Percentiles rank a stretch among this genome's conserved stretches.
Conservation (phyloP, 1,284 basidiomycete genomes). For the Ustilago loliicola region DNA sequence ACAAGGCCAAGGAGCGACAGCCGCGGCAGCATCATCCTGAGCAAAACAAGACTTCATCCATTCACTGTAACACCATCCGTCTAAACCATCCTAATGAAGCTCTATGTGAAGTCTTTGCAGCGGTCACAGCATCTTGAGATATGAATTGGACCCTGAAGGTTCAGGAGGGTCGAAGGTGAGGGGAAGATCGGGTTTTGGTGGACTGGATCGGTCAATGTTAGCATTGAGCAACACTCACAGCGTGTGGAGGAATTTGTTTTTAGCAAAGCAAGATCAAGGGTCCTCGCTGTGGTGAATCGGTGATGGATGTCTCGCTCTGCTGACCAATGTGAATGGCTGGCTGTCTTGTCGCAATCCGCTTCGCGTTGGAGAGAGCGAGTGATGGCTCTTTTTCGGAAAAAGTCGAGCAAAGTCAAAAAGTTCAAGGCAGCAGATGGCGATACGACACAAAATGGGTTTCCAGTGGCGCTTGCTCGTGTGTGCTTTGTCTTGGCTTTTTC, state of each 20-base stretch:
- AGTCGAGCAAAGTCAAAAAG: slow-evolving; percentile 1
- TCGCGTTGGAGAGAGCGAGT: not conserved
- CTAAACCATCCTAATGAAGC: not conserved
- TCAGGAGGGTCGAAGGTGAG: too few relatives aligned
- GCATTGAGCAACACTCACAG: slow-evolving; percentile 3
- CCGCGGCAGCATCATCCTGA: slow-evolving; percentile 23
- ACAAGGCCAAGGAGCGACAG: slow-evolving; percentile 18
- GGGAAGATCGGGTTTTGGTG: not conserved
- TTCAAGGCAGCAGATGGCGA: slow-evolving; percentile 17
- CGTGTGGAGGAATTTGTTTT: slow-evolving; percentile 19
- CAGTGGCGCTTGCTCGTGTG: slow-evolving; percentile 32
- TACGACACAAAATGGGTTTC: not conserved
- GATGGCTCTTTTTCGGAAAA: slow-evolving; percentile 10
- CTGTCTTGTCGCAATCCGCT: not conserved
- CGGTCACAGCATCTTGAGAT: not conserved
- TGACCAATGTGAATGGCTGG: slow-evolving; percentile 26
- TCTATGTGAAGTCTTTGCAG: not conserved
- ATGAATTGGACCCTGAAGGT: too few relatives aligned
- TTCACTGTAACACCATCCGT: not conserved
- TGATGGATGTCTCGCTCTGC: too few relatives aligned
- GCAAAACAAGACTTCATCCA: not conserved
- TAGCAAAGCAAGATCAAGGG: slow-evolving; percentile 22
- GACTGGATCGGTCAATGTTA: slow-evolving; percentile 11
- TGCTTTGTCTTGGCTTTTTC: slow-evolving; percentile 8
- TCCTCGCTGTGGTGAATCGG: slow-evolving; percentile 6